A percentile compares a stretch with the other conserved stretches of the same genome.
These are phyloP conservation scores for Kazachstania sp. DNA, from an alignment of 1,139 yeast species.

Conservation along the genomic window DNA sequence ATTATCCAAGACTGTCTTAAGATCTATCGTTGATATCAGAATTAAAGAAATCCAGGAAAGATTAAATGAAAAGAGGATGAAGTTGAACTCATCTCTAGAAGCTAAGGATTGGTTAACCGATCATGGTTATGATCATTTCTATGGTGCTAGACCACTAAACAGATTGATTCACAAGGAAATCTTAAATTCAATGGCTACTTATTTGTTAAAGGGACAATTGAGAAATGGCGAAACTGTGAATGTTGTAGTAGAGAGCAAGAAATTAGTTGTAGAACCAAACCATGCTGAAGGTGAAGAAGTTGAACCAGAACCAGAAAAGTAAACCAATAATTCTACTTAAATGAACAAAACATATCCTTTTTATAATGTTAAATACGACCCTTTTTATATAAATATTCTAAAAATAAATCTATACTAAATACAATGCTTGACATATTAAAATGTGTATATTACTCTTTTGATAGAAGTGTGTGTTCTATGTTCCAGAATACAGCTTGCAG, in stretches of 20 bases:
- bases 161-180: constrained; percentile 74
- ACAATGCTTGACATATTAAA: too few relatives aligned
- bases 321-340: background rate
- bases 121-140: constrained; percentile 80
- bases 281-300: constrained; percentile 24
- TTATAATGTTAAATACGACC: too few relatives aligned
- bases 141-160: constrained; percentile 95
- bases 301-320: constrained; percentile 19
- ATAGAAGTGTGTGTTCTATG: too few relatives aligned
- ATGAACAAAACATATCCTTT: background rate
- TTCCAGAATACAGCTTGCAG: too few relatives aligned
- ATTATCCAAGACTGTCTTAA: constrained; percentile 62
- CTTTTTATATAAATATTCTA: background rate
- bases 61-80: constrained; percentile 69
- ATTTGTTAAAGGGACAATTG: constrained; percentile 70
- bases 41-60: constrained; percentile 72
- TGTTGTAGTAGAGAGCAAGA: constrained; percentile 24
- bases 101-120: constrained; percentile 75
- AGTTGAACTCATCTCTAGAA: constrained; percentile 45
- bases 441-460: too few relatives aligned
- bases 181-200: constrained; percentile 78
- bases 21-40: constrained; percentile 76
- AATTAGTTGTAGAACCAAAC: constrained; percentile 27
- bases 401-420: background rate
- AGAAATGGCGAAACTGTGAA: constrained; percentile 58